Evolutionary conservation across 257 asterid species (phyloP), one percentile per base, ranked within the genome.

Genomic region (Craterostigma plantagineum): DNA sequence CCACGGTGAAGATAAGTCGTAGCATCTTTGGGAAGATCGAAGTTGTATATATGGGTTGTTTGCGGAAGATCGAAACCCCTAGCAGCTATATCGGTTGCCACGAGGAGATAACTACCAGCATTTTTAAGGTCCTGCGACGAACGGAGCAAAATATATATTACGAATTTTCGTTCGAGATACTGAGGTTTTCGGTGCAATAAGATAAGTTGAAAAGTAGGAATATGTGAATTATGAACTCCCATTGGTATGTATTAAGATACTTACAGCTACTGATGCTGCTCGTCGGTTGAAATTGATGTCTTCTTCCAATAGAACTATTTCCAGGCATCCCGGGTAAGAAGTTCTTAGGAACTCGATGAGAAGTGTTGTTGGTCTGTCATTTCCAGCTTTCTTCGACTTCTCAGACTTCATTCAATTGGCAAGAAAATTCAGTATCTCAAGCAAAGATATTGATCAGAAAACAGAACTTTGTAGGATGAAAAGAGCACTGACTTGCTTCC

Each of bases 61-160:
- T 78, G 90, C 3, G 98, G 95, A 35, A 87, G 70, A 67, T 87
- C 95, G 45, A 82, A 76, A 27, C 98, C 91, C 65, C 67, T 71
- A 42, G 75, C 87, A 48, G 91, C 94, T 55, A 86, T 79, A 55
- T 87, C 95, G 36, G 95, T 87, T 56, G 98, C 86, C 57, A 82
- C 80, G 49, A 87, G 70, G 58, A 82, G 73, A 68, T 76, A 79
- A 34, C 73, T 70, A 37, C 65, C 75, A 36, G 80, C 71, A 54
- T 56, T 78, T 65, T 77, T 77, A 34, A 74, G 56, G 41, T 82
- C 85, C 95, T 87, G 64, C 33, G 56, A 42, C 16, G 53, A 52
- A 49, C 6, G 30, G 2, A 6, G n/a, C n/a, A n/a, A n/a, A 2
- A 23, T 6, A 23, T 23, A 23, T 23, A 23, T 23, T 23, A 23